These are phyloP conservation scores for Vinca major DNA, from an alignment of 305 asterid species.

Conservation along the genomic window DNA sequence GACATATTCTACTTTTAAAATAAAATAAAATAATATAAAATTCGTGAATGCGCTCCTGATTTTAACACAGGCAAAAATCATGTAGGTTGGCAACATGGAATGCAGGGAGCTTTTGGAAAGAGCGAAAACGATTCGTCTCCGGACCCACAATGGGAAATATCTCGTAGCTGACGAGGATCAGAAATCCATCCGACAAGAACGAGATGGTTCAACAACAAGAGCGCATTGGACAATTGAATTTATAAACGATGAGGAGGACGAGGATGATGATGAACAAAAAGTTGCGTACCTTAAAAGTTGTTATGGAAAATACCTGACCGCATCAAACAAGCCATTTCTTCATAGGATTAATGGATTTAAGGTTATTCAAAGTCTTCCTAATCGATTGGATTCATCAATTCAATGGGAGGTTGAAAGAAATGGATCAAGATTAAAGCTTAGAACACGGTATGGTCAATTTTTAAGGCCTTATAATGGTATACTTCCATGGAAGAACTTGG, in stretches of 20 bases:
- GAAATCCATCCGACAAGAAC: constrained; percentile 30
- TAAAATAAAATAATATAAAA: too few relatives aligned
- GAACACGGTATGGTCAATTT: constrained; percentile 22
- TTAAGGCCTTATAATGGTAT: constrained; percentile 18
- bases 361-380: constrained; percentile 38
- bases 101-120: constrained; percentile 44
- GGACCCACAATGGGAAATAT: constrained; percentile 44
- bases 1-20: too few relatives aligned
- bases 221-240: constrained; percentile 50
- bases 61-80: too few relatives aligned
- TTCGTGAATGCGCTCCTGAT: too few relatives aligned
- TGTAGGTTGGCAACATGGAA: background rate
- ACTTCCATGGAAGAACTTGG: constrained; percentile 14
- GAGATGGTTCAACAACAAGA: constrained; percentile 23
- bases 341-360: constrained; percentile 40
- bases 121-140: constrained; percentile 41
- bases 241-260: background rate
- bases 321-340: constrained; percentile 38
- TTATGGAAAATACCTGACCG: constrained; percentile 52
- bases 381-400: constrained; percentile 33
- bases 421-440: constrained; percentile 16
- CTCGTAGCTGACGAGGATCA: constrained; percentile 52
- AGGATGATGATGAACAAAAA: constrained; percentile 21
- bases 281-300: constrained; percentile 42
- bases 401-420: constrained; percentile 46